Evolutionary conservation across 169 alveolate species (phyloP), one percentile per base, ranked within the genome.

Genomic region (Perkinsus olseni): DNA sequence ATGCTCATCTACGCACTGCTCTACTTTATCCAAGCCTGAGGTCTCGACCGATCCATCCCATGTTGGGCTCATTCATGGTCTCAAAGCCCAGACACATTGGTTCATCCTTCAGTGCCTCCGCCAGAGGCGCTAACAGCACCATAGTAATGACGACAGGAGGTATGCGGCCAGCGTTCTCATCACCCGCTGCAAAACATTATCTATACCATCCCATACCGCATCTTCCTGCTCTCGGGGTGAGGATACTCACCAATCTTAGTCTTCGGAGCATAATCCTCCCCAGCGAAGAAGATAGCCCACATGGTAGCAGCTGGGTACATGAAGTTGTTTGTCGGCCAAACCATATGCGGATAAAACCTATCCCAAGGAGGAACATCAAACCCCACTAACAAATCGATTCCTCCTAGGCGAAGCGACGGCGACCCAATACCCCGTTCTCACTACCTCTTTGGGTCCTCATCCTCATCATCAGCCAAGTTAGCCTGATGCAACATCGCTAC

Each of bases 261-360:
- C 1, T 62, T 91, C 40, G 93, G 93, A 38, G 93, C 93, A 62
- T 39, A 91, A 31, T 91, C 93, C 31, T 91, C 93, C 0, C 93
- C 93, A 62, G 48, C 93, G 39, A 91, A 91, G 39, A 91, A 91
- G 0, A 91, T 28, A 0, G 93, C 36, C 39, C 48, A 91, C 93
- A 91, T 91, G 20, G 93, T 91, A 0, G 93, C 93, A 20, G 74
- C 48, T 45, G 93, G 74, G 36, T n/a, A 91, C 40, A 39, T 48
- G 36, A 91, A 24, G 39, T 91, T 31, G 39, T 91, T 91, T 24
- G 48, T 91, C n/a, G 93, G 74, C 93, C 93, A 91, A 4, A 48
- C 31, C 93, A 91, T 91, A 37, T 48, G 93, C 82, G 13, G 62
- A 62, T 62, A 62, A 24, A 62, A 62, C 82, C 82, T 62, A 62